A percentile compares a stretch with the other conserved stretches of the same genome.
Evolutionary conservation across 2,329 filamentous ascomycete species (phyloP).

Genomic region (Mycocentrospora acerina): DNA sequence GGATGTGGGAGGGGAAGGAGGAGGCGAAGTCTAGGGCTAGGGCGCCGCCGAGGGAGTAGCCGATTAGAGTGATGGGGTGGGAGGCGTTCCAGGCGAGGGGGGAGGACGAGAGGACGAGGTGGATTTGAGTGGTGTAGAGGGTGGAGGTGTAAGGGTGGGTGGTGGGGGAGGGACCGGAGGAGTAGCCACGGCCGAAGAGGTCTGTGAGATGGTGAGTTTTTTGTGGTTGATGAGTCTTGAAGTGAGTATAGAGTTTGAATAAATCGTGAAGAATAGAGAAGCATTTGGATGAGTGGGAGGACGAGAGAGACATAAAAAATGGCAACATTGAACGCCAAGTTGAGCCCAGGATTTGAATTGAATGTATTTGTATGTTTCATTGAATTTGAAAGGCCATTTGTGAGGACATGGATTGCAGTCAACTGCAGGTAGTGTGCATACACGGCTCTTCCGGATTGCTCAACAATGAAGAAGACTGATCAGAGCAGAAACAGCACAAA

Average conservation of each 20-base stretch:
- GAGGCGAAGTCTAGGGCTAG: conserved; percentile 69
- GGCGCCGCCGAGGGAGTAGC: conserved; percentile 79
- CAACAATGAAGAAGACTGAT: too few relatives aligned
- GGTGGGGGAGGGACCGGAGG: conserved; percentile 61
- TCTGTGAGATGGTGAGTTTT: conserved; percentile 48
- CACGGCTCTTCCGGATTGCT: too few relatives aligned
- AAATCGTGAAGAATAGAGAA: too few relatives aligned
- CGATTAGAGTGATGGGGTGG: conserved; percentile 67
- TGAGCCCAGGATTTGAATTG: too few relatives aligned
- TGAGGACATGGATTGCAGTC: too few relatives aligned
- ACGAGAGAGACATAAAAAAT: too few relatives aligned
- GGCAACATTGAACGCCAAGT: too few relatives aligned
- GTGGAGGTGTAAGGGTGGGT: conserved; percentile 71
- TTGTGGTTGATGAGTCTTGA: neutral
- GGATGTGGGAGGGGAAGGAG: conserved; percentile 68
- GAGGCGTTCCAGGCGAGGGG: conserved; percentile 59
- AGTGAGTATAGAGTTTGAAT: too few relatives aligned
- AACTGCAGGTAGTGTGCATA: too few relatives aligned
- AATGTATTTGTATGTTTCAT: too few relatives aligned
- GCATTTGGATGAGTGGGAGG: too few relatives aligned
- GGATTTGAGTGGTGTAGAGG: conserved; percentile 71
- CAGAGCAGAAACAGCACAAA: conserved; percentile 1
- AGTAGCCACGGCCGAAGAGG: conserved; percentile 76
- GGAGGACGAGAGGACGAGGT: conserved; percentile 70
- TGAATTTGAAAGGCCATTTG: too few relatives aligned